Conservation (phyloP, 495 filamentous ascomycete species). For the Halenospora varia region DNA sequence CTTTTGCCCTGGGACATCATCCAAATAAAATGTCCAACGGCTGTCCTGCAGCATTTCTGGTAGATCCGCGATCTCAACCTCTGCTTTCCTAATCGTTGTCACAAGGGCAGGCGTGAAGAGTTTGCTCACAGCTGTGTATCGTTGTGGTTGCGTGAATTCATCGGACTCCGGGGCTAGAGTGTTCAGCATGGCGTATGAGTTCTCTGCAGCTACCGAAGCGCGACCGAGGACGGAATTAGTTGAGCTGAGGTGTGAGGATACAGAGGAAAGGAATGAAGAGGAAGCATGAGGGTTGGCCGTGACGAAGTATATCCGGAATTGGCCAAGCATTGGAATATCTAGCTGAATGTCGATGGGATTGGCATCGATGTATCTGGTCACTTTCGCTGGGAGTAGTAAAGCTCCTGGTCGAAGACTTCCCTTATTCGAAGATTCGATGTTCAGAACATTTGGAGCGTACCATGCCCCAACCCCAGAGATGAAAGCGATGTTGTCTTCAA, state of each 20-base stretch:
- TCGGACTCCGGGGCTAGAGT: constrained; percentile 47
- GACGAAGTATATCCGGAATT: constrained; percentile 66
- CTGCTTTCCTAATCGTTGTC: constrained; percentile 50
- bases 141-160: constrained; percentile 52
- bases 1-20: constrained; percentile 48
- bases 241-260: constrained; percentile 43
- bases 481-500: constrained; percentile 61
- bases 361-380: constrained; percentile 62
- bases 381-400: constrained; percentile 58
- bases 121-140: constrained; percentile 57
- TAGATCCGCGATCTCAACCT: constrained; percentile 59
- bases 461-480: constrained; percentile 63
- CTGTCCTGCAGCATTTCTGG: constrained; percentile 51
- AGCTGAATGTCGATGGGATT: constrained; percentile 70
- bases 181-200: constrained; percentile 50
- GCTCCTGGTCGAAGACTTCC: constrained; percentile 50
- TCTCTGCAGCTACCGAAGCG: constrained; percentile 40
- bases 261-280: constrained; percentile 45
- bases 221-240: constrained; percentile 42
- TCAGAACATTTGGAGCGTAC: constrained; percentile 57
- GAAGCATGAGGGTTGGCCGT: constrained; percentile 50
- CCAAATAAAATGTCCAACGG: constrained; percentile 67
- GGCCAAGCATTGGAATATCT: constrained; percentile 65
- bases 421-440: constrained; percentile 38
- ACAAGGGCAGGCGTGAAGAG: constrained; percentile 55